Evolutionary conservation across 495 filamentous ascomycete genomes (phyloP).

Genomic region (Paragyromitra xinjiangensis): DNA sequence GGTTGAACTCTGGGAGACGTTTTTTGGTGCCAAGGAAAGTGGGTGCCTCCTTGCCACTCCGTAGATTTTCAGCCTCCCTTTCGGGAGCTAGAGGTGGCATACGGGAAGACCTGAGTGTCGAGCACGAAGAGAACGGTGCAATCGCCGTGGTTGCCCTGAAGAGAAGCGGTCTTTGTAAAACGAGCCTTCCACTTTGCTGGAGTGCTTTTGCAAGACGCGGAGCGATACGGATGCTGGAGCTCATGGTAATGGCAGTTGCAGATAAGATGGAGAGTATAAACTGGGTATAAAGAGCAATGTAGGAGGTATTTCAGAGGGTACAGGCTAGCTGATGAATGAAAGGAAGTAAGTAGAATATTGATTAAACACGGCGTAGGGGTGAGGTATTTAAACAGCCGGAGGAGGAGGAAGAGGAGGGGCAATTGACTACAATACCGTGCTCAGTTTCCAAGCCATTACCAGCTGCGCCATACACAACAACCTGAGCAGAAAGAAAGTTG

Average conservation of each 20-base stretch:
- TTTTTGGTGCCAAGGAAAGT: constrained; percentile 26
- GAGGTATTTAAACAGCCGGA: constrained; percentile 38
- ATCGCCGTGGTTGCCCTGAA: constrained; percentile 4
- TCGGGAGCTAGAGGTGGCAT: constrained; percentile 18
- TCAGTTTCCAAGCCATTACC: not conserved
- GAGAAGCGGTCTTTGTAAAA: constrained; percentile 21
- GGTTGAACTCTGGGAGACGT: constrained; percentile 63
- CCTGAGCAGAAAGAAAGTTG: not conserved
- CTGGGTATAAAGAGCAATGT: not conserved
- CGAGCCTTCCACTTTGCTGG: constrained; percentile 15
- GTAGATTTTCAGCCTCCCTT: constrained; percentile 13
- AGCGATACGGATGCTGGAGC: constrained; percentile 32
- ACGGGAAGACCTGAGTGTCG: constrained; percentile 3
- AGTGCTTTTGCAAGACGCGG: constrained; percentile 30
- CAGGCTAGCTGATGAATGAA: not conserved
- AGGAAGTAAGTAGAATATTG: not conserved
- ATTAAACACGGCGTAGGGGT: not conserved
- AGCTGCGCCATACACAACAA: constrained; percentile 1
- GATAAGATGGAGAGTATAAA: not conserved
- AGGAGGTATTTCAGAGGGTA: not conserved
- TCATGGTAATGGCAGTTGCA: constrained; percentile 28
- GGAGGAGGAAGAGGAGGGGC: constrained; percentile 8
- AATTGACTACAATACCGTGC: constrained; percentile 1
- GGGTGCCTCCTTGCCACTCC: constrained; percentile 15
- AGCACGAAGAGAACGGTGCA: constrained; percentile 28